phyloP scores from a whole-genome alignment of 305 asterid species.

The Fraxinus albicans region DNA sequence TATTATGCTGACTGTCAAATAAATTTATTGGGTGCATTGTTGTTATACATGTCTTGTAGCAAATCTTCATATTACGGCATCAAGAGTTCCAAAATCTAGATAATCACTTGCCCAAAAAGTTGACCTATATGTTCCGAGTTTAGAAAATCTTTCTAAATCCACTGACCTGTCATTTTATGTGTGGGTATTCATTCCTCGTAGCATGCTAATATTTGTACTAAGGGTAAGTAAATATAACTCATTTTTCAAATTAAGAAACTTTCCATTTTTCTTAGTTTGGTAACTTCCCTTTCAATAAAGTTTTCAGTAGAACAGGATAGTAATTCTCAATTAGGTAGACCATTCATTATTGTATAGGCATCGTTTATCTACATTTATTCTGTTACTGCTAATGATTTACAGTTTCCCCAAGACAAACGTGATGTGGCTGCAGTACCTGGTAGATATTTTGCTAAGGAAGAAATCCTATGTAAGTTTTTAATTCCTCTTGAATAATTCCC shows the following conservation, averaged over 20 bases:
- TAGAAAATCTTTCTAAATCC: neutral
- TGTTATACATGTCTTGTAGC: neutral
- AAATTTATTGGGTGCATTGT: neutral
- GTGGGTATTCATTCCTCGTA: neutral
- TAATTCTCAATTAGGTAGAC: neutral
- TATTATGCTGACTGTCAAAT: neutral
- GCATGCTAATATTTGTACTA: neutral
- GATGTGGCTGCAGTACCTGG: conserved; percentile 84
- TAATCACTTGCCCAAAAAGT: neutral
- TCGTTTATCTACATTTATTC: conserved; percentile 5
- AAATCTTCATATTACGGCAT: neutral
- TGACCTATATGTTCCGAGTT: neutral
- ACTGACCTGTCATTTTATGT: neutral
- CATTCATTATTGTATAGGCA: neutral
- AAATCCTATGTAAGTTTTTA: conserved; percentile 74
- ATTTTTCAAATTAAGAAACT: neutral
- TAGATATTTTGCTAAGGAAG: conserved; percentile 74
- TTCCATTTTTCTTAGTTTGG: neutral
- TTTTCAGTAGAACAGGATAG: neutral
- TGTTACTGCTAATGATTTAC: conserved; percentile 24
- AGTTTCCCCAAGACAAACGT: conserved; percentile 95
- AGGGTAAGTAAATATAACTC: neutral
- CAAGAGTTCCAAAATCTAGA: neutral
- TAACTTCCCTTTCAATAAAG: neutral
- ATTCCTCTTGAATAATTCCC: neutral